Evolutionary conservation across 257 asterid genomes (phyloP).

Genomic region (Solanum chmielewskii): DNA sequence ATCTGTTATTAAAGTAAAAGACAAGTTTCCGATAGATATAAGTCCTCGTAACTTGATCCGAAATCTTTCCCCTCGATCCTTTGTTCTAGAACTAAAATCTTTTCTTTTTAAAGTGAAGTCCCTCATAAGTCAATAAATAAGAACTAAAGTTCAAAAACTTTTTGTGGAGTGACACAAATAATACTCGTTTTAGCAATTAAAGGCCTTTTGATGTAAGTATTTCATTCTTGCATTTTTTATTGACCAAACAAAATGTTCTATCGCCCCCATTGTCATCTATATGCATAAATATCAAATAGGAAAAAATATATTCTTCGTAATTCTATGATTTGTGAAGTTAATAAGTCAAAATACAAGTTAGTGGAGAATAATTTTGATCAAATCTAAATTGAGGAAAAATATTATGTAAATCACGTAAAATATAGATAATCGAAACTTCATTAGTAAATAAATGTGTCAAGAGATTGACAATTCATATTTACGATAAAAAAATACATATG

Average conservation of each 20-base stretch:
- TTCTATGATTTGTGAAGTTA: not conserved
- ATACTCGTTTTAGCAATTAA: slow-evolving; percentile 54
- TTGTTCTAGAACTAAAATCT: not conserved
- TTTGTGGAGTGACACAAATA: not conserved
- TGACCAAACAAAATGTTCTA: slow-evolving; percentile 52
- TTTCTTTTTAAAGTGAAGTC: not conserved
- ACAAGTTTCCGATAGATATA: not conserved
- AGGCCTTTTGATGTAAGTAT: slow-evolving; percentile 69
- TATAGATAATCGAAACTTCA: not conserved
- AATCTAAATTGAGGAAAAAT: too few species aligned
- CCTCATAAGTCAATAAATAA: not conserved
- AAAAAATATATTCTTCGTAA: not conserved
- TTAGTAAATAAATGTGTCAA: not conserved
- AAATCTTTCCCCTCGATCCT: not conserved
- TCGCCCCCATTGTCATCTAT: slow-evolving; percentile 77
- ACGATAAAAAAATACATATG: too few species aligned
- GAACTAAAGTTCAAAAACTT: not conserved
- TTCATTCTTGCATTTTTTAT: slow-evolving; percentile 55
- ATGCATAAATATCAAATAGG: not conserved
- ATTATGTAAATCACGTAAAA: too few species aligned
- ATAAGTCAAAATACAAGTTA: too few species aligned
- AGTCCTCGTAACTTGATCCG: not conserved
- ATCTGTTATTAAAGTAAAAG: too few species aligned
- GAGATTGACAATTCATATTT: not conserved
- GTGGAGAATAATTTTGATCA: not conserved